Evolutionary conservation across 1,284 basidiomycete species (phyloP), one percentile per base, ranked within the genome.

Genomic region (Ganoderma multipileum): DNA sequence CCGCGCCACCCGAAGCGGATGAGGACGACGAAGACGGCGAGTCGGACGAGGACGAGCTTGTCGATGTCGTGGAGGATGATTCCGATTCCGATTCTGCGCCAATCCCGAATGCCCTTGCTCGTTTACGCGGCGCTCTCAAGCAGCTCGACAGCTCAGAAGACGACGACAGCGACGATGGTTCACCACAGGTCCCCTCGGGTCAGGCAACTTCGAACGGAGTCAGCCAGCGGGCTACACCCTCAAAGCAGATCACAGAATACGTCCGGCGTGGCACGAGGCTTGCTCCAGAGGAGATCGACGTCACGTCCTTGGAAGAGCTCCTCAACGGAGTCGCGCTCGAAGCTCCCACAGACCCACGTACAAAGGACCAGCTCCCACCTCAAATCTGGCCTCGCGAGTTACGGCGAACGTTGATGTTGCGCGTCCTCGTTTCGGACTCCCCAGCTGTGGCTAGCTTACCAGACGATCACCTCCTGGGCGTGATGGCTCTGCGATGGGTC

Each of bases 191-290:
- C 9, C 20, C n/a, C 42, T 7, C 23, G 12, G 3, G 8, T 2
- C 3, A 11, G 14, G 11, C 58, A 14, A 41, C 58, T 23, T 26
- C 39, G 28, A 38, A 58, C n/a, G 55, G 20, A 36, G 1, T 6
- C 20, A 9, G n/a, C 58, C 38, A 38, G 39, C 39, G 16, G 14
- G 26, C 23, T 16, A 18, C 16, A 2, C 20, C 36, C 20, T 78
- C 81, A 8, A 86, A 85, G 55, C 76, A 79, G 1, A 81, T 95
- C 12, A 85, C 80, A 1, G 94, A 96, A 75, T 92, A 93, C 71
- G 76, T 92, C 50, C 89, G 95, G 20, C 87, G 91, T 36, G 93
- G 94, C 4, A 87, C 87, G 1, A 85, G 91, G 42, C 83, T 93
- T 66, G 87, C 86, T 3, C 77, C 86, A 26, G 89, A 91, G 69